Evolutionary conservation across 2,329 filamentous ascomycete genomes (phyloP).

Genomic region (Aspergillus transmontanensis): DNA sequence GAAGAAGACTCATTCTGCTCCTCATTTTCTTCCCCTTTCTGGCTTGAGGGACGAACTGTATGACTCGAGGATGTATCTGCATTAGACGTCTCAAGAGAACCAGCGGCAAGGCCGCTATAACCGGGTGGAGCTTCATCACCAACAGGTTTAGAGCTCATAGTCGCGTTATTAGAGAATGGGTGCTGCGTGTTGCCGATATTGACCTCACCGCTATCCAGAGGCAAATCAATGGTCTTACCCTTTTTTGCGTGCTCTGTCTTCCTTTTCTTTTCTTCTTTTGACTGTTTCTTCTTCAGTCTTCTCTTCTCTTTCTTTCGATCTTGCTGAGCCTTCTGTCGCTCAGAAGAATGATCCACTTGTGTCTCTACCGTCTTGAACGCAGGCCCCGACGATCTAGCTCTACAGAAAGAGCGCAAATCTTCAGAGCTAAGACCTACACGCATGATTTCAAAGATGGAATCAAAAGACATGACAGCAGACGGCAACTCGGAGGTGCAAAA

Average conservation of each 20-base stretch:
- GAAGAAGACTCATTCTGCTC: neutral
- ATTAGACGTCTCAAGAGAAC: no score
- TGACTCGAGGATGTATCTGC: neutral
- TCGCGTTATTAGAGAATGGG: neutral
- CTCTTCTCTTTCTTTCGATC: conserved; percentile 4
- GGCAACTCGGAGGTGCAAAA: conserved; percentile 22
- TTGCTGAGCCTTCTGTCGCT: conserved; percentile 5
- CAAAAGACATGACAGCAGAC: conserved; percentile 6
- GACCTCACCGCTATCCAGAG: neutral
- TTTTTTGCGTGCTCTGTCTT: neutral
- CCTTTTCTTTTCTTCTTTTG: neutral
- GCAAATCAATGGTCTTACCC: neutral
- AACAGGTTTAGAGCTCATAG: neutral
- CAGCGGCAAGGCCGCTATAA: neutral
- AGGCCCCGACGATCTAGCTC: neutral
- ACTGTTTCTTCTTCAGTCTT: neutral
- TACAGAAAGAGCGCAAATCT: neutral
- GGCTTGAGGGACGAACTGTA: neutral
- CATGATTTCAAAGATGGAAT: conserved; percentile 15
- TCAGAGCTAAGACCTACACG: conserved; percentile 4
- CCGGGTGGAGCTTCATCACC: neutral
- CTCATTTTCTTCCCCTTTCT: neutral
- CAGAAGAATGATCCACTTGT: conserved; percentile 14
- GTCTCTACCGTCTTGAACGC: conserved; percentile 2
- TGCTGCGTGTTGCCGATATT: neutral